Base-by-base conservation (phyloP, 371 early-diverging fungal species). In the Actinomortierella ambigua region DNA sequence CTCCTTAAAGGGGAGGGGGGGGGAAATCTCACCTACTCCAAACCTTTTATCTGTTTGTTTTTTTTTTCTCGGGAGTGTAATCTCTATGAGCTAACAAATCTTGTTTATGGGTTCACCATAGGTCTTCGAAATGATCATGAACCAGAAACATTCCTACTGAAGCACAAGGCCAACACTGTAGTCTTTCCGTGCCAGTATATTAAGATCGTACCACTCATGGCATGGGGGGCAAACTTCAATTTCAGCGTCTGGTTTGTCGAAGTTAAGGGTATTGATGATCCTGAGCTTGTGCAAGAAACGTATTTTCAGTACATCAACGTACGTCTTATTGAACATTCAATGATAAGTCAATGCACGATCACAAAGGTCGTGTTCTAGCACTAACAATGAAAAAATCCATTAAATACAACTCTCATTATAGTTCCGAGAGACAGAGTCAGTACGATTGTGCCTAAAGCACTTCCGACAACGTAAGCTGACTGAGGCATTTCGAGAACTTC, bases 171-270 rank as follows among this genome's bases (percentile, higher is more conserved):
- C 23, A 85, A 85, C 49, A 69, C 82, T 41, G 81, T 90, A 59
- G 88, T 85, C 42, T 93, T 92, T 61, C 98, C 90, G 48, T 88
- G 90, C 51, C 90, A 86, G 63, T 97, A 91, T 67, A 87, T 99
- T 58, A 95, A 94, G 82, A 96, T 99, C 41, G 91, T 90, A 22
- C 99, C 99, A 22, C 76, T 96, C 44, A 78, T 92, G 52, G 91
- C 98, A 3, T 94, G 90, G 85, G 97, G 95, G 13, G 84, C 93
- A 55, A 96, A 93, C 70, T 97, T 98, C 79, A 96, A 95, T 77
- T 97, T 93, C 77, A 90, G 91, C 55, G 90, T 99, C 20, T 99
- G 99, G 99, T 93, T 89, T 77, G 85, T 98, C 15, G 92, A 93
- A 77, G 71, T 98, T 5, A 84, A 83, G 48, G 99, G 99, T 0